phyloP scores from a whole-genome alignment of 179 eudicot species.

The Silene coronaria region DNA sequence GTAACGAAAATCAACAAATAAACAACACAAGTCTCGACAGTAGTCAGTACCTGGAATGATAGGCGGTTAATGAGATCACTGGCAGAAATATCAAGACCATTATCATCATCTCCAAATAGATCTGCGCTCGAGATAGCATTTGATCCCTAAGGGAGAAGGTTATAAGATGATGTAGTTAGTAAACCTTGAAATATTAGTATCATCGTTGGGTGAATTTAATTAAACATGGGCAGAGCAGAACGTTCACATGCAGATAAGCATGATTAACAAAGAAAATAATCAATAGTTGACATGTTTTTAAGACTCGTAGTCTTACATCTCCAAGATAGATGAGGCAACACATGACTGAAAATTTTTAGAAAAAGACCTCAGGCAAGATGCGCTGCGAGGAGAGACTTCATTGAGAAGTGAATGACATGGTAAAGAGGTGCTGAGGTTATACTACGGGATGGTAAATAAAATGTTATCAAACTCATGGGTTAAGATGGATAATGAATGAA shows the following conservation, averaged over 20 bases:
- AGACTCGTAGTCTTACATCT: no score
- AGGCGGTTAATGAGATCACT: slow-evolving; percentile 78
- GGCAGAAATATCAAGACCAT: slow-evolving; percentile 57
- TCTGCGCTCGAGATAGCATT: no score
- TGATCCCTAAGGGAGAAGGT: slow-evolving; percentile 52
- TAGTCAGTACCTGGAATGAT: slow-evolving; percentile 74
- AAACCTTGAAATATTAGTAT: neutral
- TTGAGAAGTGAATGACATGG: no score
- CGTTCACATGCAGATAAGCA: neutral
- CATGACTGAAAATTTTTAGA: no score
- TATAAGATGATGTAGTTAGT: neutral
- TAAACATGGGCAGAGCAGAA: neutral
- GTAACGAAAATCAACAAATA: neutral
- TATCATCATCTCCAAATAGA: slow-evolving; percentile 53
- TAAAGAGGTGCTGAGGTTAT: no score
- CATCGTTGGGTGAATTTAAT: neutral
- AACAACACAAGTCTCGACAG: neutral
- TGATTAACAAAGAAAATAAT: neutral
- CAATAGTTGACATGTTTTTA: no score
- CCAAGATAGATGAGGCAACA: no score
- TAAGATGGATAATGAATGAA: no score
- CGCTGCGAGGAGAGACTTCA: no score
- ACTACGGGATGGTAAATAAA: no score
- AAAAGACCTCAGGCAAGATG: no score
- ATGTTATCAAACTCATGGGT: no score